Evolutionary conservation across 176 grass and related monocot species (phyloP).

Genomic region (Dactylis glomerata): DNA sequence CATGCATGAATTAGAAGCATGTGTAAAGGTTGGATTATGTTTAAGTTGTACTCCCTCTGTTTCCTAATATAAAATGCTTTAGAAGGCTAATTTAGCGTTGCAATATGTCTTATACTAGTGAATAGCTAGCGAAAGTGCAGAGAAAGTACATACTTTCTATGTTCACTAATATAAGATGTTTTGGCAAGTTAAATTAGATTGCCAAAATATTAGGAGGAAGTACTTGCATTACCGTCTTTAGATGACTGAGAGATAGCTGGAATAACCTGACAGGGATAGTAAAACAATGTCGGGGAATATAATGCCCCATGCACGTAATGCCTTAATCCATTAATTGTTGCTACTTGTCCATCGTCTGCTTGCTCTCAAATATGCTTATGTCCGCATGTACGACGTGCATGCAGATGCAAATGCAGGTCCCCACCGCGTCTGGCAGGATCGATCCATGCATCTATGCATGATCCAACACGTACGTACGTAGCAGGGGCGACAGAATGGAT

Average conservation of each 20-base stretch:
- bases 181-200: too few species aligned
- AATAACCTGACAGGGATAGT: background rate
- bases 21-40: too few species aligned
- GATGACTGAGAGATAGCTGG: background rate
- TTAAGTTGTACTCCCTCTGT: too few species aligned
- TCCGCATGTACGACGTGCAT: background rate
- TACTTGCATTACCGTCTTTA: background rate
- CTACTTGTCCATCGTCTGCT: slow-evolving; percentile 1
- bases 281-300: background rate
- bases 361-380: background rate
- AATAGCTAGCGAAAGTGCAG: too few species aligned
- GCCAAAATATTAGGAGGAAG: too few species aligned
- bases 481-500: slow-evolving; percentile 10
- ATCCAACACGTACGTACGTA: background rate
- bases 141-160: too few species aligned
- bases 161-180: too few species aligned
- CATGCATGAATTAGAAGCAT: background rate
- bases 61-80: too few species aligned
- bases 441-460: background rate
- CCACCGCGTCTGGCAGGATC: background rate
- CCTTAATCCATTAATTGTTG: background rate
- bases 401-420: background rate
- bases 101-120: too few species aligned
- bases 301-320: background rate
- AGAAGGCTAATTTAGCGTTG: too few species aligned